These are phyloP conservation scores for Aureobasidium sp. DNA, from an alignment of 2,329 filamentous ascomycete species.

Conservation along the genomic window DNA sequence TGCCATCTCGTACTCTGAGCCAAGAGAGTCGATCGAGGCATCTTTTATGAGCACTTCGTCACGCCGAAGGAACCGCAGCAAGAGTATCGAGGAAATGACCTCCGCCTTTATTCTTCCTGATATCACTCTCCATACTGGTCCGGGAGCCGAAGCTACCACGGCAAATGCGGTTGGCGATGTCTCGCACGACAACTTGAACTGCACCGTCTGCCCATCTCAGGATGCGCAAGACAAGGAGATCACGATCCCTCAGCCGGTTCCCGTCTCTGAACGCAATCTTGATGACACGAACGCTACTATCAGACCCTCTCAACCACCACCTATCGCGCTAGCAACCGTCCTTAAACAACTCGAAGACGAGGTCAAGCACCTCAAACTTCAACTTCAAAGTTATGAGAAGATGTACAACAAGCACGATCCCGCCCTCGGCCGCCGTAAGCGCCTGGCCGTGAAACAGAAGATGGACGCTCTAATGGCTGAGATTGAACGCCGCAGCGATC, in stretches of 20 bases:
- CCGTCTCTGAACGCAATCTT: constrained; percentile 25
- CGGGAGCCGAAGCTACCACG: constrained; percentile 7
- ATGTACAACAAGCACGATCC: constrained; percentile 62
- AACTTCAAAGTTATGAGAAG: constrained; percentile 55
- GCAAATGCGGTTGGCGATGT: constrained; percentile 19
- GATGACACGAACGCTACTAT: constrained; percentile 53
- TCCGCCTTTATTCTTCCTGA: constrained; percentile 59
- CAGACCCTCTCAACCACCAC: constrained; percentile 58
- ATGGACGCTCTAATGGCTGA: constrained; percentile 56
- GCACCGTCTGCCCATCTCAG: constrained; percentile 44
- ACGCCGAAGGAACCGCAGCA: constrained; percentile 41
- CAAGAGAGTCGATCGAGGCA: constrained; percentile 30
- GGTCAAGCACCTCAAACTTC: constrained; percentile 64
- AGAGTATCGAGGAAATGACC: constrained; percentile 43
- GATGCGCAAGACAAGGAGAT: constrained; percentile 26
- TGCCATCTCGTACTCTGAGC: constrained; percentile 23
- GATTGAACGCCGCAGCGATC: constrained; percentile 66
- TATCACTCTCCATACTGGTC: constrained; percentile 44
- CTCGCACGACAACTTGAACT: constrained; percentile 47
- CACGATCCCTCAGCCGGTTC: constrained; percentile 35
- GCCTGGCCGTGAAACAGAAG: constrained; percentile 52
- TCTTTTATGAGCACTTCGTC: constrained; percentile 45
- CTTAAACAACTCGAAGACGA: constrained; percentile 79
- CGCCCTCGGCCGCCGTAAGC: constrained; percentile 56
- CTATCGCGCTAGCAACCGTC: constrained; percentile 68